Evolutionary conservation across 768 basidiomycete species (phyloP), one percentile per base, ranked within the genome.

Genomic region (Boletus edulis): DNA sequence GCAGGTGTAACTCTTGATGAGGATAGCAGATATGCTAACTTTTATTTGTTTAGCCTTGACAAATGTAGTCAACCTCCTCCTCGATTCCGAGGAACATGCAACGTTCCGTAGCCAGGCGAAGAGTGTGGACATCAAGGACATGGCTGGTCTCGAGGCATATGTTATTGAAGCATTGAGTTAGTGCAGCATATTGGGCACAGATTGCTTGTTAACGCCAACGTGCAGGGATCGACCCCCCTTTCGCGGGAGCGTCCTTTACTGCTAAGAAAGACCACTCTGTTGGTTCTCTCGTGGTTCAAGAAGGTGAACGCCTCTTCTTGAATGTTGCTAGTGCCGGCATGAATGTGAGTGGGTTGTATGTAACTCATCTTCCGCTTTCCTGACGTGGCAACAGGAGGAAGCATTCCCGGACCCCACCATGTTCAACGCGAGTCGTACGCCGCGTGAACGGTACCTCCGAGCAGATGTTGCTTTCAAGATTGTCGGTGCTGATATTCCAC

Each of bases 171-270:
- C 87, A 14, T 67, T 90, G 56, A 81, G 88, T 89, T 50, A 61
- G 86, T 80, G 0, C 17, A 53, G n/a, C 5, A 11, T 35, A 14
- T 44, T 34, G n/a, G 11, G 34, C 5, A 17, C 12, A 27, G 5
- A 45, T 27, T 27, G 13, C 3, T 38, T 54, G 14, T 52, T 65
- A 18, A 67, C 38, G 15, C 29, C 9, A 53, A 2, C 4, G 1
- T 49, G 10, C 49, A 91, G 88, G 90, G 50, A 74, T 89, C 46
- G 85, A 87, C 42, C 88, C 90, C 11, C 79, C 85, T 4, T 85
- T 91, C 75, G 79, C 77, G 51, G 89, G 90, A 51, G 80, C 81
- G 32, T 84, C 80, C 62, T 86, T 86, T 48, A 67, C 80, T 52
- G 78, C 81, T 0, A 67, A 77, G 45, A 75, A 74, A 46, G 76